Conservation (phyloP, 768 basidiomycete genomes). For the Paxillus rubicundulus region DNA sequence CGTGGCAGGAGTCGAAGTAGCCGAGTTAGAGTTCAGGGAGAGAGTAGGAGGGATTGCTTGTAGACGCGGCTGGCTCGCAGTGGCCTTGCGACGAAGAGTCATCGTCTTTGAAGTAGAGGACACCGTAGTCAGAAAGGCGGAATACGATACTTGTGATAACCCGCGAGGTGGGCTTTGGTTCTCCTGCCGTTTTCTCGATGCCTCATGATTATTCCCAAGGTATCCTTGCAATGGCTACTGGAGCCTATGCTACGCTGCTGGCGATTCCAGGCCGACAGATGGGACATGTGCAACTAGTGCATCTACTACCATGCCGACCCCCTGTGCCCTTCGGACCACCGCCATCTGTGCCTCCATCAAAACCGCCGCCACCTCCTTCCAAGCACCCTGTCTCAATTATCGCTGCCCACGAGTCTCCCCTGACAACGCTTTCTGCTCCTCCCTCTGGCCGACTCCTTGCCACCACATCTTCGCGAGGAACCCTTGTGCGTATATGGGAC, state of each 20-base stretch:
- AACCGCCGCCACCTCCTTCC: constrained; percentile 53
- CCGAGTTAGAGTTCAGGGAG: constrained; percentile 88
- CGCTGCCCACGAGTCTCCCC: constrained; percentile 74
- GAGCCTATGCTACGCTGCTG: constrained; percentile 74
- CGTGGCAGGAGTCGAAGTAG: constrained; percentile 68
- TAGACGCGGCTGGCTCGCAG: constrained; percentile 80
- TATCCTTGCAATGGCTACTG: constrained; percentile 77
- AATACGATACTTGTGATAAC: constrained; percentile 90
- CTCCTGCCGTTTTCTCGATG: constrained; percentile 1
- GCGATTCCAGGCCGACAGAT: constrained; percentile 82
- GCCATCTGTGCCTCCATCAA: constrained; percentile 47
- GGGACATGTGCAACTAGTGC: constrained; percentile 86
- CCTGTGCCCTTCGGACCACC: constrained; percentile 58
- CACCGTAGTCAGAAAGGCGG: constrained; percentile 58
- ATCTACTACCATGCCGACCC: constrained; percentile 75
- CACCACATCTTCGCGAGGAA: constrained; percentile 81
- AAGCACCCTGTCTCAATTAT: constrained; percentile 79
- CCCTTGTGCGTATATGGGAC: constrained; percentile 87
- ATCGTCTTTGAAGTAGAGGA: constrained; percentile 73
- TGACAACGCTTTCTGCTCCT: constrained; percentile 76
- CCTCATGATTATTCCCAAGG: constrained; percentile 43
- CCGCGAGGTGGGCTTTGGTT: constrained; percentile 55
- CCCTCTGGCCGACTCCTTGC: constrained; percentile 78
- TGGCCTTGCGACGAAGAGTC: constrained; percentile 75
- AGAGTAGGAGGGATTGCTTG: constrained; percentile 76